These are phyloP conservation scores for Kwoniella bestiolae DNA, from an alignment of 768 basidiomycete genomes.

Conservation along the genomic window DNA sequence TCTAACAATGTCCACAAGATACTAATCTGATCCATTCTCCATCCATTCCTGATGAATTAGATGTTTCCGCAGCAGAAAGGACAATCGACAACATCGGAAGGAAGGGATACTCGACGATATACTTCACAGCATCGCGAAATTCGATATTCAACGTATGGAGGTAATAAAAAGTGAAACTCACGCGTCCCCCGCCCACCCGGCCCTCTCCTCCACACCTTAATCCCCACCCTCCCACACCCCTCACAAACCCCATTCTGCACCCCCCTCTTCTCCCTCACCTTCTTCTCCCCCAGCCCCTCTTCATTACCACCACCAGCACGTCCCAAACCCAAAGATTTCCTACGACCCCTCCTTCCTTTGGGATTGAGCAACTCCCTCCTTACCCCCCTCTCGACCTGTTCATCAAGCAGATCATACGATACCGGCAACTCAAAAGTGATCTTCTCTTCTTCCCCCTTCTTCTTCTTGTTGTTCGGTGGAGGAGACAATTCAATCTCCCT, in stretches of 20 bases:
- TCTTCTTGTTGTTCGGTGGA: slow-evolving; percentile 23
- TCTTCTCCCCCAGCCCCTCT: slow-evolving; percentile 16
- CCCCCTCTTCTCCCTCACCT: slow-evolving; percentile 23
- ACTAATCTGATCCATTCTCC: too few species aligned
- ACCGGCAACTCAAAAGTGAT: slow-evolving; percentile 52
- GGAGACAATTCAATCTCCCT: slow-evolving; percentile 12
- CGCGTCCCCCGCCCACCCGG: slow-evolving; percentile 44
- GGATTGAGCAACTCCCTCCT: slow-evolving; percentile 22
- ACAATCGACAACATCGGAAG: too few species aligned
- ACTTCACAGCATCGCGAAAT: too few species aligned
- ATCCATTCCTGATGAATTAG: too few species aligned
- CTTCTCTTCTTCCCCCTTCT: slow-evolving; percentile 24
- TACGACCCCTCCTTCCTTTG: slow-evolving; percentile 20
- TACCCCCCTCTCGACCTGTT: slow-evolving; percentile 40
- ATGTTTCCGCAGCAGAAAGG: too few species aligned
- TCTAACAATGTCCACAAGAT: too few species aligned
- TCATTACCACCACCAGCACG: background rate
- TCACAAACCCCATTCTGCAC: slow-evolving; percentile 36
- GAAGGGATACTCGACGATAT: too few species aligned
- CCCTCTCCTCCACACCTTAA: slow-evolving; percentile 49
- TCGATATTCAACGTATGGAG: too few species aligned
- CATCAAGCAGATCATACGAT: slow-evolving; percentile 45
- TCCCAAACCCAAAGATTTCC: too few species aligned
- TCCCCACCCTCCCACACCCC: slow-evolving; percentile 37
- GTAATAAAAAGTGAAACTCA: slow-evolving; percentile 23